Evolutionary conservation across 257 asterid genomes (phyloP).

Genomic region (Haberlea rhodopensis): DNA sequence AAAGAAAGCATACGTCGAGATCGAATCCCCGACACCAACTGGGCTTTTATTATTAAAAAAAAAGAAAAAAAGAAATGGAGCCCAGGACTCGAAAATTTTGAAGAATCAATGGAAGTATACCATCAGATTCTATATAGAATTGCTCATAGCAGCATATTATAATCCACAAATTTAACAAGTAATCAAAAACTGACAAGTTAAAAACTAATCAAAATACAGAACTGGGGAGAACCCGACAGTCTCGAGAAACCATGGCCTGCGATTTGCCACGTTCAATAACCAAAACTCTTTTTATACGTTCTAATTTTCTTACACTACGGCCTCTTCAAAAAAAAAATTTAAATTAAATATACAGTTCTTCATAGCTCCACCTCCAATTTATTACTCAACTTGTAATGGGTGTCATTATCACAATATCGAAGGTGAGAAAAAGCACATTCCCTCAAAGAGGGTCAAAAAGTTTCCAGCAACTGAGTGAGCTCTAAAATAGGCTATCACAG

Average conservation of each 20-base stretch:
- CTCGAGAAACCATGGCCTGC: constrained; percentile 31
- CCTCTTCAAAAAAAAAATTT: constrained; percentile 50
- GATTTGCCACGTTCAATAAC: constrained; percentile 36
- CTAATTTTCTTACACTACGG: constrained; percentile 26
- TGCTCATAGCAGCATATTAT: constrained; percentile 35
- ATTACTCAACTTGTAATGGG: not conserved
- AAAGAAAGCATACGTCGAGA: too few relatives aligned
- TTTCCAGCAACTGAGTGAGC: constrained; percentile 19
- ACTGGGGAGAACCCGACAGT: not conserved
- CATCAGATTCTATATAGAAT: constrained; percentile 14
- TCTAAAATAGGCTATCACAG: constrained; percentile 55
- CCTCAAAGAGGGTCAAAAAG: constrained; percentile 27
- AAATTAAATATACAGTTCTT: constrained; percentile 32
- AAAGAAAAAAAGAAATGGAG: too few relatives aligned
- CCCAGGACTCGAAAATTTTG: too few relatives aligned
- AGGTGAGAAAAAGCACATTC: constrained; percentile 31
- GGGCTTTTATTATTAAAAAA: too few relatives aligned
- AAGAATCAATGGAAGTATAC: constrained; percentile 10
- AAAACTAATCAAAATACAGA: constrained; percentile 59
- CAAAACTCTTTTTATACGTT: constrained; percentile 34
- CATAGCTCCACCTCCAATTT: constrained; percentile 33
- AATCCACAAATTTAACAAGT: constrained; percentile 49
- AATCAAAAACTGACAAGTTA: constrained; percentile 29
- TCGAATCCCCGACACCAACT: too few relatives aligned
- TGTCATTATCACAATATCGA: not conserved